phyloP scores from a whole-genome alignment of 1,284 basidiomycete species.

The Melampsora abietis-canadensis region DNA sequence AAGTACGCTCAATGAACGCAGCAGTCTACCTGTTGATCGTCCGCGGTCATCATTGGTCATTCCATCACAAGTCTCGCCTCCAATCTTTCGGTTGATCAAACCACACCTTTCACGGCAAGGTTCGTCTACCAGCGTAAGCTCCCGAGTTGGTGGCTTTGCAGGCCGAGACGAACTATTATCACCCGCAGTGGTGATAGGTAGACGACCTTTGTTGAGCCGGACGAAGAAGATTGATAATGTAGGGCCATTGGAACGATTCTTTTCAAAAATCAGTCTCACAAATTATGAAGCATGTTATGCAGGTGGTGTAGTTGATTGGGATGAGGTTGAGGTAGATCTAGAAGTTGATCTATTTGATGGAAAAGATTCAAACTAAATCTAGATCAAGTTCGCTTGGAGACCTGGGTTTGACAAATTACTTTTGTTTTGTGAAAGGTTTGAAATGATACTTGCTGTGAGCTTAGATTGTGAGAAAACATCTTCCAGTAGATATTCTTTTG shows the following conservation, averaged over 20 bases:
- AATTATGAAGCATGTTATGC: slow-evolving; percentile 85
- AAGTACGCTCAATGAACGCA: slow-evolving; percentile 55
- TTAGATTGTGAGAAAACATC: neutral
- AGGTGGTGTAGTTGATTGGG: slow-evolving; percentile 72
- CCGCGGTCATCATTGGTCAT: slow-evolving; percentile 9
- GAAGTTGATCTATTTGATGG: slow-evolving; percentile 80
- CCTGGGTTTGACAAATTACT: too few species aligned
- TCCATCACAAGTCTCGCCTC: slow-evolving; percentile 22
- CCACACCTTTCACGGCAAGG: slow-evolving; percentile 19
- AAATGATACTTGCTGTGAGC: neutral
- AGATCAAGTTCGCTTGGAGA: too few species aligned
- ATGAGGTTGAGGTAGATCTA: slow-evolving; percentile 72
- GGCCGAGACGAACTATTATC: neutral
- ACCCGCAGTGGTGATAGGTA: slow-evolving; percentile 54
- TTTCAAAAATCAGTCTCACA: slow-evolving; percentile 77
- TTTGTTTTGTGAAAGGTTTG: neutral
- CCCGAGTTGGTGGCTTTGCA: slow-evolving; percentile 18
- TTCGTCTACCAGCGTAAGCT: slow-evolving; percentile 9
- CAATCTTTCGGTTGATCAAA: slow-evolving; percentile 16
- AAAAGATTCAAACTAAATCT: neutral
- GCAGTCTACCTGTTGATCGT: slow-evolving; percentile 49
- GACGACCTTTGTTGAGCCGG: slow-evolving; percentile 68
- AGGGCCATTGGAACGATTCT: slow-evolving; percentile 77
- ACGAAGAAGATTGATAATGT: slow-evolving; percentile 73
- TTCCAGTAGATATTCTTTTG: neutral